A percentile compares a stretch with the other conserved stretches of the same genome.
These are phyloP conservation scores for Chenopodium quinoa DNA, from an alignment of 148 eudicot genomes.

Conservation along the genomic window DNA sequence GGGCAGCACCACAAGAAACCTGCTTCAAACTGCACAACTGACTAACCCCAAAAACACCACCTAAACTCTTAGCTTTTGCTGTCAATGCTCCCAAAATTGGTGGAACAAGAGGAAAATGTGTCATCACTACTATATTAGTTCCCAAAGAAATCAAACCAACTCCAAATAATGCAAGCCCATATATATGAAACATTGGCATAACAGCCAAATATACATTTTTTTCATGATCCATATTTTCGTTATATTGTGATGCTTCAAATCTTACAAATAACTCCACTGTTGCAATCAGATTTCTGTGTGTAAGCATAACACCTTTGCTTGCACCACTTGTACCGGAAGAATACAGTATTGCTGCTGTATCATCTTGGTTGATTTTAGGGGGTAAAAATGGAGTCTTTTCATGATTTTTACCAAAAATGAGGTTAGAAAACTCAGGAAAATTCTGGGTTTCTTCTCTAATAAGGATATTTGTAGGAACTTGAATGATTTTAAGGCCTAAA, in stretches of 20 bases:
- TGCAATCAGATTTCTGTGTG: slow-evolving; percentile 70
- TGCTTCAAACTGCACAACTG: slow-evolving; percentile 67
- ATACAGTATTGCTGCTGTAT: slow-evolving; percentile 70
- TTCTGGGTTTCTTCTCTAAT: slow-evolving; percentile 7
- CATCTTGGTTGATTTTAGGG: slow-evolving; percentile 53
- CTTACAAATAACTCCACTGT: slow-evolving; percentile 70
- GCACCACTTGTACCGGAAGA: slow-evolving; percentile 90
- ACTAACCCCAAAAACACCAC: slow-evolving; percentile 1
- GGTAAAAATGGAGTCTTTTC: slow-evolving; percentile 18
- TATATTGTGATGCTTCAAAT: slow-evolving; percentile 76
- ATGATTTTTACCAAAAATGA: slow-evolving; percentile 37
- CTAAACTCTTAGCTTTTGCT: slow-evolving; percentile 35
- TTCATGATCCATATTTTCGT: slow-evolving; percentile 26
- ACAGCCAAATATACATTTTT: slow-evolving; percentile 63
- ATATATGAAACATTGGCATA: slow-evolving; percentile 88
- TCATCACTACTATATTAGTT: slow-evolving; percentile 61
- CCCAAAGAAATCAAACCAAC: slow-evolving; percentile 76
- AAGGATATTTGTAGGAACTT: slow-evolving; percentile 44
- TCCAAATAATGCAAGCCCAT: slow-evolving; percentile 72
- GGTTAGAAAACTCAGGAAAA: slow-evolving; percentile 34
- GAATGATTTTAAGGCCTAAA: slow-evolving; percentile 42
- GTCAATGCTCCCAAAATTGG: slow-evolving; percentile 62
- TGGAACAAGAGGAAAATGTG: slow-evolving; percentile 79
- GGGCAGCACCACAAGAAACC: slow-evolving; percentile 93
- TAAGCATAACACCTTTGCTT: slow-evolving; percentile 69